Conservation (phyloP, 2,329 filamentous ascomycete genomes). For the Aspergillus piperis region DNA sequence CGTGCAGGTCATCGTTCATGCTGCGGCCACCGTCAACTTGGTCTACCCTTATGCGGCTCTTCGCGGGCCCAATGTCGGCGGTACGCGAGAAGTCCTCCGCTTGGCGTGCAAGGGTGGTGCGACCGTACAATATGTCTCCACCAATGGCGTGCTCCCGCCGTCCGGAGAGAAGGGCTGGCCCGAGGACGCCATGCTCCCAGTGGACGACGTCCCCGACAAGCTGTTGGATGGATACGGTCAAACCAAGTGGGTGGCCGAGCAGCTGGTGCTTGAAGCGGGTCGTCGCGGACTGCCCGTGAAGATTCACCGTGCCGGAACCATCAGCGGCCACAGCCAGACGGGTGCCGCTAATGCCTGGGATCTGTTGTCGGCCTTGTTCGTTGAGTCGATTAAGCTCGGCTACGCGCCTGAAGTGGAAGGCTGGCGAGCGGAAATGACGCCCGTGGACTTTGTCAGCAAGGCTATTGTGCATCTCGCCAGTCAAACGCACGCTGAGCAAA, state of each 20-base stretch:
- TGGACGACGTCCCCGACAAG: constrained; percentile 69
- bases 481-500: constrained; percentile 62
- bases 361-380: constrained; percentile 72
- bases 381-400: constrained; percentile 74
- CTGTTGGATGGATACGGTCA: constrained; percentile 74
- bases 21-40: constrained; percentile 75
- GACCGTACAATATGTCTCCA: constrained; percentile 76
- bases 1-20: constrained; percentile 74
- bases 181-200: constrained; percentile 66
- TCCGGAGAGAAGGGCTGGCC: constrained; percentile 67
- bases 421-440: constrained; percentile 82
- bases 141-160: constrained; percentile 75
- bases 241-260: constrained; percentile 80
- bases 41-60: constrained; percentile 80
- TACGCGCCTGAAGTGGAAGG: constrained; percentile 69
- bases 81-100: constrained; percentile 73
- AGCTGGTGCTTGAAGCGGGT: constrained; percentile 69
- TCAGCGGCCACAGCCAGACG: constrained; percentile 73
- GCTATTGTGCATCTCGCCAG: constrained; percentile 71
- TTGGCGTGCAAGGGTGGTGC: constrained; percentile 67
- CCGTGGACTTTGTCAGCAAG: constrained; percentile 77
- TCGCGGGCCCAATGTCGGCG: constrained; percentile 72
- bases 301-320: constrained; percentile 73
- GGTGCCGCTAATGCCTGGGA: constrained; percentile 79
- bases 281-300: constrained; percentile 69